Conservation (phyloP, 148 eudicot genomes). For the Tetragonia tetragonoides region DNA sequence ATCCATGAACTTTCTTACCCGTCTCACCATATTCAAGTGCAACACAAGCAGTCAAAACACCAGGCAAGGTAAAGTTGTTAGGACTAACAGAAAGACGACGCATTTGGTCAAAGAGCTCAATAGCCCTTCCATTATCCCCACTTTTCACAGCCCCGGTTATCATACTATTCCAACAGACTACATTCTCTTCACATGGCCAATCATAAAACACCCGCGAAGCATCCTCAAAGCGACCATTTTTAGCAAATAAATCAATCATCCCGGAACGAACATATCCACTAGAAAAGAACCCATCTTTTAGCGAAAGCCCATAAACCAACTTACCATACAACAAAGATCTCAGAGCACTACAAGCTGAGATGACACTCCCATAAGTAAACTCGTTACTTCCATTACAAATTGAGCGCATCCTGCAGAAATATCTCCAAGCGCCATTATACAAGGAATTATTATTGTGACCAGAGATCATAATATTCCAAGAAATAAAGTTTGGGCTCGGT, state of each 20-base stretch:
- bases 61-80: constrained; percentile 60
- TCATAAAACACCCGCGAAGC: constrained; percentile 67
- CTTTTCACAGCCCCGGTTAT: constrained; percentile 65
- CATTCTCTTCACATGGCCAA: constrained; percentile 57
- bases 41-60: constrained; percentile 71
- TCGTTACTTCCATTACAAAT: constrained; percentile 45
- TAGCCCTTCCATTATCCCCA: constrained; percentile 46
- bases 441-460: constrained; percentile 47
- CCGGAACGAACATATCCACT: constrained; percentile 74
- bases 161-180: constrained; percentile 84
- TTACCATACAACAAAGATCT: constrained; percentile 44
- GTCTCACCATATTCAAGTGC: constrained; percentile 44
- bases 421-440: constrained; percentile 53
- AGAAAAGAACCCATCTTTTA: constrained; percentile 70
- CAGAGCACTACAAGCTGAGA: constrained; percentile 62
- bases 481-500: constrained; percentile 37
- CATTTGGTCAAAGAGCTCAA: constrained; percentile 61
- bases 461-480: constrained; percentile 68
- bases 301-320: constrained; percentile 50
- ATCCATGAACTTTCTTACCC: constrained; percentile 74
- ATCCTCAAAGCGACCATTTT: constrained; percentile 44
- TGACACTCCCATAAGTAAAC: constrained; percentile 66
- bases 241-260: constrained; percentile 62
- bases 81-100: constrained; percentile 37
- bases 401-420: constrained; percentile 56